These are phyloP conservation scores for Penicillium egyptiacum DNA, from an alignment of 495 filamentous ascomycete genomes.

Conservation along the genomic window DNA sequence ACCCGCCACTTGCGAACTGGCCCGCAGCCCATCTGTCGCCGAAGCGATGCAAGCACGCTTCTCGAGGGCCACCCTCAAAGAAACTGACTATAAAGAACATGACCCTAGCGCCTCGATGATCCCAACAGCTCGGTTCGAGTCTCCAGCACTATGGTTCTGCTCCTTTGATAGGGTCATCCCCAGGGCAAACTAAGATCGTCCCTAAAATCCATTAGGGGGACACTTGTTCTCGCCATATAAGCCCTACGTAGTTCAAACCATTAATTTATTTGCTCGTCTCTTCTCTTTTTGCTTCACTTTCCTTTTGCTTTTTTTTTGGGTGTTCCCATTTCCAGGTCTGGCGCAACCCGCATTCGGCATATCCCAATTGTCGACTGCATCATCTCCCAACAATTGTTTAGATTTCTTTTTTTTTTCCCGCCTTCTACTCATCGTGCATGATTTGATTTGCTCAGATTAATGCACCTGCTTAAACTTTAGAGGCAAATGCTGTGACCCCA, in stretches of 20 bases:
- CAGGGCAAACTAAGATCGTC: constrained; percentile 5
- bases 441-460: neutral
- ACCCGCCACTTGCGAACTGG: constrained; percentile 45
- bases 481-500: constrained; percentile 20
- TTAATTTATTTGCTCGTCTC: neutral
- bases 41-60: constrained; percentile 19
- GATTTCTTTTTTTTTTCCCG: neutral
- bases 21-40: constrained; percentile 25
- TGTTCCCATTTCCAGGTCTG: constrained; percentile 17
- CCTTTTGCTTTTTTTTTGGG: constrained; percentile 16
- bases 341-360: constrained; percentile 28
- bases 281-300: constrained; percentile 3
- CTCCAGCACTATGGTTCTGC: constrained; percentile 7
- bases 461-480: constrained; percentile 2
- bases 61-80: constrained; percentile 7
- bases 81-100: constrained; percentile 15
- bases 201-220: constrained; percentile 3
- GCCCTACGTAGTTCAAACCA: constrained; percentile 1
- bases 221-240: constrained; percentile 7
- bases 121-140: constrained; percentile 4
- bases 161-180: neutral
- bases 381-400: constrained; percentile 19
- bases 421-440: neutral
- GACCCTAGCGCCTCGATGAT: neutral
- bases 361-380: constrained; percentile 24